Conservation (phyloP, 306 rosid genomes). For the Canavalia ensiformis region DNA sequence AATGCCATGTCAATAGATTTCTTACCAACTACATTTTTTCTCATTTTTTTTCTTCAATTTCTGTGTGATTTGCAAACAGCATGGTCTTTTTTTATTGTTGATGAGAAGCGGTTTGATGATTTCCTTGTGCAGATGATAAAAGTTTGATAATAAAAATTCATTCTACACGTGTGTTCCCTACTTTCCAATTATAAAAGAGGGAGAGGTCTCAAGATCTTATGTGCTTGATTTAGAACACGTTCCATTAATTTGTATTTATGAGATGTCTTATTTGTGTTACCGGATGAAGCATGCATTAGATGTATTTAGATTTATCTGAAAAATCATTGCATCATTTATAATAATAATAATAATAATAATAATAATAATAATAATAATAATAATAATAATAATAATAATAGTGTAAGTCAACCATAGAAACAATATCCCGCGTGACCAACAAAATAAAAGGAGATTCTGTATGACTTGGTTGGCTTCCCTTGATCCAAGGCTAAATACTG, state of each 20-base stretch:
- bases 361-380: too few relatives aligned
- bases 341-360: too few relatives aligned
- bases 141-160: background rate
- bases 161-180: background rate
- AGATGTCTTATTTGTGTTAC: background rate
- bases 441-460: conserved; percentile 26
- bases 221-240: background rate
- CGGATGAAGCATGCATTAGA: background rate
- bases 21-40: background rate
- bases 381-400: too few relatives aligned
- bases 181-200: background rate
- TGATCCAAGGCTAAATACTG: background rate
- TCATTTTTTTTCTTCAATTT: background rate
- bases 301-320: background rate
- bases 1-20: background rate
- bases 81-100: background rate
- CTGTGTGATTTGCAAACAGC: background rate
- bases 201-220: background rate
- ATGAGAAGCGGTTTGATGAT: background rate
- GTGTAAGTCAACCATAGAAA: conserved; percentile 34
- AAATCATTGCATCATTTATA: background rate
- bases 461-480: background rate
- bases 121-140: background rate
- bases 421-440: background rate
- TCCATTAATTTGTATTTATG: background rate